Percentiles rank a stretch among this genome's conserved stretches.
Conservation (phyloP, 2,329 filamentous ascomycete genomes). For the Trichothecium roseum region DNA sequence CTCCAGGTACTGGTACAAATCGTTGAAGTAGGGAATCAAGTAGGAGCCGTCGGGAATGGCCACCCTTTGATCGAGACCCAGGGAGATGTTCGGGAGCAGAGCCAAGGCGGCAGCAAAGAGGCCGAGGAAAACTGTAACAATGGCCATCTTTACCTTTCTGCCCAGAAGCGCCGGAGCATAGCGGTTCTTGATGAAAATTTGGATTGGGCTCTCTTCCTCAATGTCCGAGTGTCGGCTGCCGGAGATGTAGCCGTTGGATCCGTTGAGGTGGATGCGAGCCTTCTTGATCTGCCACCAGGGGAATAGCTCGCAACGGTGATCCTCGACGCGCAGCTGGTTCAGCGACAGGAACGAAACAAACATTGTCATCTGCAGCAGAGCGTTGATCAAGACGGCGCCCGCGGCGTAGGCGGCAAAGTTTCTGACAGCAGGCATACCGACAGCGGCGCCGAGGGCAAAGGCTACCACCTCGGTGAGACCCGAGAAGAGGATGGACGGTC, state of each 20-base stretch:
- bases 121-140: constrained; percentile 76
- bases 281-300: constrained; percentile 77
- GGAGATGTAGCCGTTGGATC: constrained; percentile 41
- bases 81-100: constrained; percentile 70
- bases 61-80: constrained; percentile 89
- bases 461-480: constrained; percentile 91
- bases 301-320: constrained; percentile 80
- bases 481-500: constrained; percentile 89
- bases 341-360: constrained; percentile 86
- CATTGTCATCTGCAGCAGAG: constrained; percentile 92
- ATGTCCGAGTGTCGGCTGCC: constrained; percentile 56
- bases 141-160: constrained; percentile 65
- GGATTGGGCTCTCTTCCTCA: constrained; percentile 73
- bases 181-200: constrained; percentile 79
- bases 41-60: constrained; percentile 92
- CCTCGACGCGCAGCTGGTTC: constrained; percentile 86
- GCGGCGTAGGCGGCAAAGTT: constrained; percentile 97
- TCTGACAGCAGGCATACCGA: constrained; percentile 94
- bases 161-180: constrained; percentile 78
- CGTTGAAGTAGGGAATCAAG: constrained; percentile 91
- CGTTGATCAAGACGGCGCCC: constrained; percentile 94
- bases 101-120: constrained; percentile 79
- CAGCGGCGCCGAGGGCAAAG: constrained; percentile 84
- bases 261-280: constrained; percentile 56
- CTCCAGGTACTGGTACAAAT: constrained; percentile 86